Evolutionary conservation across 2,329 filamentous ascomycete genomes (phyloP).

Genomic region (Paramyrothecium roridum): DNA sequence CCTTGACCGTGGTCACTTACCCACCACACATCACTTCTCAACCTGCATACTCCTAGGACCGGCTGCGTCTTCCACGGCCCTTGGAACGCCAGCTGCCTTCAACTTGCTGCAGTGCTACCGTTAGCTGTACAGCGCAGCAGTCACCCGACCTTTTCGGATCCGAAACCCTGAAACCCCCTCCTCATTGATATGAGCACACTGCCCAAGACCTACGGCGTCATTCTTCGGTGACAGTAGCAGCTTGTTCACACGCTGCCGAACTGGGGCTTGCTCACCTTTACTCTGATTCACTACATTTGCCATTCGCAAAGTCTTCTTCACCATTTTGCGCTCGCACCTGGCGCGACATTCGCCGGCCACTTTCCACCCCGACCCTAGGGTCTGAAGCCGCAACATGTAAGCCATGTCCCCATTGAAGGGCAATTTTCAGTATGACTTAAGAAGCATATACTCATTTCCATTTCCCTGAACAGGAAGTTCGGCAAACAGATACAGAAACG

Average conservation of each 20-base stretch:
- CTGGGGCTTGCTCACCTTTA: background rate
- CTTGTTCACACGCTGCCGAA: background rate
- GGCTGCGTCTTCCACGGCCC: background rate
- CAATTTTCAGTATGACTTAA: constrained; percentile 6
- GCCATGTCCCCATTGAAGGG: constrained; percentile 4
- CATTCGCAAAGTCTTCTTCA: background rate
- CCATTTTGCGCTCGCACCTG: constrained; percentile 8
- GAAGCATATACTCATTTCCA: constrained; percentile 1
- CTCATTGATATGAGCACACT: background rate
- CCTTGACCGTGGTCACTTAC: background rate
- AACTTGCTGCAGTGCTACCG: background rate
- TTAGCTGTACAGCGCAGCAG: background rate
- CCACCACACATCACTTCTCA: background rate
- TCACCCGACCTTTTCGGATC: background rate
- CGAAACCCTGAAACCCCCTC: background rate
- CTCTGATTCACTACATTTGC: background rate
- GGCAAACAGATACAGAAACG: constrained; percentile 99
- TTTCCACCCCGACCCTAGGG: constrained; percentile 13
- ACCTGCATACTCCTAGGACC: background rate
- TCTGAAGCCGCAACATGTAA: constrained; percentile 31
- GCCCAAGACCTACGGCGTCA: constrained; percentile 1
- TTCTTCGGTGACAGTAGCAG: background rate
- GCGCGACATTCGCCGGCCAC: background rate
- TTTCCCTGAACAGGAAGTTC: constrained; percentile 79
- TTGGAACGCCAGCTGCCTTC: background rate